A percentile compares a stretch with the other conserved stretches of the same genome.
phyloP scores from a whole-genome alignment of 1,139 yeast species.

The Protomyces pachydermus region DNA sequence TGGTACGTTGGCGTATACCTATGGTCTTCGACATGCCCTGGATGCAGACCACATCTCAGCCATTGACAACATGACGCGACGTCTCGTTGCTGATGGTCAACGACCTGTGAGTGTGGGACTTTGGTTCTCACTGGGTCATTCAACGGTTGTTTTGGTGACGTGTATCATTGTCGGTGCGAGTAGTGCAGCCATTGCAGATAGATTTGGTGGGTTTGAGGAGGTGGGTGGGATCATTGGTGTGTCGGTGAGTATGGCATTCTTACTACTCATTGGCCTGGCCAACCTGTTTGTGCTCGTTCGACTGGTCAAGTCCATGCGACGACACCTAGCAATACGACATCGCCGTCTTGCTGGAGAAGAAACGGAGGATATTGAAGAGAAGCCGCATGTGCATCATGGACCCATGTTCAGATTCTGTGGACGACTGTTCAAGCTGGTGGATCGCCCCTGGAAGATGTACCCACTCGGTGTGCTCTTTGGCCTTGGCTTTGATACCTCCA shows the following conservation, averaged over 20 bases:
- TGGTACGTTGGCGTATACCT: slow-evolving; percentile 21
- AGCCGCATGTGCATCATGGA: slow-evolving; percentile 8
- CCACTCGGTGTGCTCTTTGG: slow-evolving; percentile 29
- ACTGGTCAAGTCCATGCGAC: background rate
- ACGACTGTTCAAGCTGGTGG: slow-evolving; percentile 19
- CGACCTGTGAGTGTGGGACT: slow-evolving; percentile 24
- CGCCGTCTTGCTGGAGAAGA: background rate
- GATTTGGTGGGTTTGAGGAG: slow-evolving; percentile 10
- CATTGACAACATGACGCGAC: slow-evolving; percentile 28
- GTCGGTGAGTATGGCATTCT: slow-evolving; percentile 22
- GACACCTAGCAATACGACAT: background rate
- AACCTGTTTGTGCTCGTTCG: slow-evolving; percentile 8
- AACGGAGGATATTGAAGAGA: background rate
- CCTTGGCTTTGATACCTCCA: slow-evolving; percentile 28
- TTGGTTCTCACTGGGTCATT: slow-evolving; percentile 27
- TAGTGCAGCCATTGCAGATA: slow-evolving; percentile 24
- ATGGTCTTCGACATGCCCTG: slow-evolving; percentile 28
- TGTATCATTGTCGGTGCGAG: slow-evolving; percentile 28
- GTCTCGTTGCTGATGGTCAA: slow-evolving; percentile 24
- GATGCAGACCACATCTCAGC: slow-evolving; percentile 30
- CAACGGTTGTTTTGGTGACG: slow-evolving; percentile 27
- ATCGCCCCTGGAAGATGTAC: slow-evolving; percentile 29
- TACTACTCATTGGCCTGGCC: slow-evolving; percentile 22
- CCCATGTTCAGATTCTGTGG: slow-evolving; percentile 6
- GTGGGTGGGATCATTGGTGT: slow-evolving; percentile 29